phyloP scores from a whole-genome alignment of 225 moss, liverwort and hornwort genomes.

The Bryoerythrophyllum caledonicum region DNA sequence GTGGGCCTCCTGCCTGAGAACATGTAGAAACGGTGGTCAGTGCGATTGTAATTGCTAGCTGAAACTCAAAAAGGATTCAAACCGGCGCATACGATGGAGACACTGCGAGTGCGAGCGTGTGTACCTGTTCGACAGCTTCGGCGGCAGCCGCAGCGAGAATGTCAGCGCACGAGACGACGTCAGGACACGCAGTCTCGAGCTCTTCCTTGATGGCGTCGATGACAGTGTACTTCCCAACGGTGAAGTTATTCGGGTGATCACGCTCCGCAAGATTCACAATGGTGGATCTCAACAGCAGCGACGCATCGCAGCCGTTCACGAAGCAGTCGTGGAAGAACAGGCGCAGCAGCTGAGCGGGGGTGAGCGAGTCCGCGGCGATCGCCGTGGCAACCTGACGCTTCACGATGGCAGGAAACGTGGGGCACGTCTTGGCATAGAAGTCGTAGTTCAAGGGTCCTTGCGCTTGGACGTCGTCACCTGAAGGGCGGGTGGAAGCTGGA shows the following conservation, averaged over 20 bases:
- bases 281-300: slow-evolving; percentile 53
- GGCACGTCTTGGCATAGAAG: slow-evolving; percentile 39
- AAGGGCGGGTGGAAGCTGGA: background rate
- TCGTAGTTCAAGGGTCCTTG: slow-evolving; percentile 15
- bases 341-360: slow-evolving; percentile 46
- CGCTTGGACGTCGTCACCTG: background rate
- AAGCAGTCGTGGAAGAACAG: slow-evolving; percentile 79
- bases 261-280: slow-evolving; percentile 44
- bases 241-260: slow-evolving; percentile 43
- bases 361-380: slow-evolving; percentile 24
- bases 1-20: slow-evolving; percentile 29
- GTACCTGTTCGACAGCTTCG: slow-evolving; percentile 22
- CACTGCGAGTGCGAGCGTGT: too few species aligned
- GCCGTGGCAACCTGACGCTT: slow-evolving; percentile 23
- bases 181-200: slow-evolving; percentile 45
- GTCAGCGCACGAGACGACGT: slow-evolving; percentile 49
- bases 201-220: slow-evolving; percentile 51
- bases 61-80: too few species aligned
- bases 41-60: background rate
- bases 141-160: slow-evolving; percentile 31
- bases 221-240: slow-evolving; percentile 33
- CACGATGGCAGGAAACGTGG: slow-evolving; percentile 31
- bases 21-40: too few species aligned
- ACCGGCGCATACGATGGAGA: too few species aligned
- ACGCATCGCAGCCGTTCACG: slow-evolving; percentile 59